phyloP scores from a whole-genome alignment of 116 monocot genomes.

The Trichopus zeylanicus region DNA sequence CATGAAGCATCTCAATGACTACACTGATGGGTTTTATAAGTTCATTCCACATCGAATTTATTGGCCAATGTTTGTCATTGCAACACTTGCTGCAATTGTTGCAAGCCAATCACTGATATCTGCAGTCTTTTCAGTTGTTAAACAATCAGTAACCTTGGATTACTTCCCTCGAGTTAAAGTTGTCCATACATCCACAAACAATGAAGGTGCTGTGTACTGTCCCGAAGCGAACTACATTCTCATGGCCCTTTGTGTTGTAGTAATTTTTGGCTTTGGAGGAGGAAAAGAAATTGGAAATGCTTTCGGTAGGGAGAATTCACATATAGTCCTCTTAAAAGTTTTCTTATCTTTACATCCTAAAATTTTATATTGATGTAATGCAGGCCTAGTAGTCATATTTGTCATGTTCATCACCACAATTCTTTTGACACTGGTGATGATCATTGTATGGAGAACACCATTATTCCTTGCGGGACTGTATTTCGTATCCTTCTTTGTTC shows the following conservation, averaged over 20 bases:
- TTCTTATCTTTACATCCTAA: background rate
- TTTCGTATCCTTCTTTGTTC: slow-evolving; percentile 32
- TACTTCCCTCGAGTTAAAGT: slow-evolving; percentile 29
- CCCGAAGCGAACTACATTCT: slow-evolving; percentile 26
- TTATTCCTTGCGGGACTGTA: slow-evolving; percentile 21
- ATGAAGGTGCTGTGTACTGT: slow-evolving; percentile 26
- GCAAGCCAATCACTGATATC: slow-evolving; percentile 32
- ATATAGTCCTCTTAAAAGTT: too few species aligned
- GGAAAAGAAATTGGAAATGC: slow-evolving; percentile 28
- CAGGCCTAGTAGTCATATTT: slow-evolving; percentile 19
- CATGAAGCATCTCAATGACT: slow-evolving; percentile 15
- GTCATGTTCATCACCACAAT: slow-evolving; percentile 36
- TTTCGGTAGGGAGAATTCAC: slow-evolving; percentile 14
- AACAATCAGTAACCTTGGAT: slow-evolving; percentile 21
- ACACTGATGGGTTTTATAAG: slow-evolving; percentile 15
- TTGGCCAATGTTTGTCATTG: slow-evolving; percentile 33
- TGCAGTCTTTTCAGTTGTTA: slow-evolving; percentile 27
- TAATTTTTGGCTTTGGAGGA: slow-evolving; percentile 14
- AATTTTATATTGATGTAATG: background rate
- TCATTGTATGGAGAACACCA: slow-evolving; percentile 22
- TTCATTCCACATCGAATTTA: slow-evolving; percentile 16
- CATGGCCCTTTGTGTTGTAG: slow-evolving; percentile 22
- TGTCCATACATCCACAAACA: slow-evolving; percentile 18
- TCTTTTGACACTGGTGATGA: slow-evolving; percentile 22
- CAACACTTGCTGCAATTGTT: slow-evolving; percentile 24